Evolutionary conservation across 805 yeast genomes (phyloP).

Genomic region (Nakazawaea sp.): DNA sequence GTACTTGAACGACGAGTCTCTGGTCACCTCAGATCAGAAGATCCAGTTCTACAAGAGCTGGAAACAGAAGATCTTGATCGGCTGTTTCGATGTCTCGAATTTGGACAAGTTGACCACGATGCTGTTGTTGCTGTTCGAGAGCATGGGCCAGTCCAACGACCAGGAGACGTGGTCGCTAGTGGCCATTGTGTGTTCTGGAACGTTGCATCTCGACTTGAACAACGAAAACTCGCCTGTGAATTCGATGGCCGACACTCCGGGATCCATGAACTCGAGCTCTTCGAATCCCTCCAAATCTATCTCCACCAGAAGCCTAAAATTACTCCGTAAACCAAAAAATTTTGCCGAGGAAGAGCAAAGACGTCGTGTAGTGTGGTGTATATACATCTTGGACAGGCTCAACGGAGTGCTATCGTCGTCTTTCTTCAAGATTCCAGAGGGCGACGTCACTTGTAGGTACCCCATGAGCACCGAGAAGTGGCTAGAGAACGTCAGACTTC

Average conservation of each 20-base stretch:
- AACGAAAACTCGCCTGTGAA: conserved; percentile 9
- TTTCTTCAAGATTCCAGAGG: conserved; percentile 17
- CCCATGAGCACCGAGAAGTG: conserved; percentile 5
- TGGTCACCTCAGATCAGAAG: background rate
- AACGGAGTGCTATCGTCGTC: conserved; percentile 30
- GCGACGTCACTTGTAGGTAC: conserved; percentile 12
- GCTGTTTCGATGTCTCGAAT: conserved; percentile 17
- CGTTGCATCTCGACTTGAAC: conserved; percentile 16
- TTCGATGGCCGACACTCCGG: conserved; percentile 5
- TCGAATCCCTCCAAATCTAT: conserved; percentile 10
- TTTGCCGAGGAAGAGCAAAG: conserved; percentile 33
- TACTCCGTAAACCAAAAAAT: conserved; percentile 19
- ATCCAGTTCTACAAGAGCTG: conserved; percentile 6
- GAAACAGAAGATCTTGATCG: conserved; percentile 16
- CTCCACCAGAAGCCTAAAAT: conserved; percentile 15
- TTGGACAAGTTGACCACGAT: conserved; percentile 18
- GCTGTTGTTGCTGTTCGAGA: conserved; percentile 17
- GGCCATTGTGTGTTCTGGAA: conserved; percentile 18
- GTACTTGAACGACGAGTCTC: conserved; percentile 7
- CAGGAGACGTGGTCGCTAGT: conserved; percentile 19
- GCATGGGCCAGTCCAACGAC: conserved; percentile 17
- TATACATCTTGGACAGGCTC: conserved; percentile 27
- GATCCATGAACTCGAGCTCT: conserved; percentile 3
- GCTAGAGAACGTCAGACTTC: background rate
- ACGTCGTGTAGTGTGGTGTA: conserved; percentile 27